Evolutionary conservation across 768 basidiomycete genomes (phyloP), one percentile per base, ranked within the genome.

Genomic region (Tubosaeta brunneosetosa): DNA sequence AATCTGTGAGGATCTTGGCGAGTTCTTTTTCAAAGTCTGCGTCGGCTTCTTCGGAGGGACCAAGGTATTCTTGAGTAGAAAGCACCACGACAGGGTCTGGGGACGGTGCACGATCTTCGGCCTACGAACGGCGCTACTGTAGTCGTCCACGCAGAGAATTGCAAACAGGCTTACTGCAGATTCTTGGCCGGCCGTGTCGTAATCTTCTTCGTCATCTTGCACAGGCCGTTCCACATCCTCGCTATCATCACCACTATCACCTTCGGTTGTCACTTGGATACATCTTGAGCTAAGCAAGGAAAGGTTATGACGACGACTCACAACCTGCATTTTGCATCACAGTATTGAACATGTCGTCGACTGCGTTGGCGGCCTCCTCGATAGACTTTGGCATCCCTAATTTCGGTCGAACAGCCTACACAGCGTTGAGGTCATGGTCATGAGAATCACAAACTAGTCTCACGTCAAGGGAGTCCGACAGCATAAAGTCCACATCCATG

Each of bases 401-500:
- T 61, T 91, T 94, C 0, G 95, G 94, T 52, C 94, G 79, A n/a
- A 98, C 76, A 45, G 88, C 86, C 91, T 94, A 53, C 5, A 54
- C 40, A 29, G 29, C 36, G 50, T 33, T 57, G 49, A 54, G 46
- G 42, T 31, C 31, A 46, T 34, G 8, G 14, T 27, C 4, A 44
- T 40, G 37, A 19, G 44, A 38, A 4, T 3, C 44, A 47, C 26
- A 42, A 49, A 25, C 31, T 31, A 16, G 4, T 53, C 72, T 59
- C 57, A 92, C 92, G 74, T 98, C 94, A 9, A 99, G 70, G 1
- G 95, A 97, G 68, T 99, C 97, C 0, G 84, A 83, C 7, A 97
- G 69, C 92, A 97, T 95, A 71, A 98, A 99, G 49, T 97, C 94
- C 11, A 97, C 88, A 56, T 99, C 97, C 94, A 97, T 94, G 0